Base-by-base conservation (phyloP, 768 basidiomycete species). In the Aureoboletus auriporus region DNA sequence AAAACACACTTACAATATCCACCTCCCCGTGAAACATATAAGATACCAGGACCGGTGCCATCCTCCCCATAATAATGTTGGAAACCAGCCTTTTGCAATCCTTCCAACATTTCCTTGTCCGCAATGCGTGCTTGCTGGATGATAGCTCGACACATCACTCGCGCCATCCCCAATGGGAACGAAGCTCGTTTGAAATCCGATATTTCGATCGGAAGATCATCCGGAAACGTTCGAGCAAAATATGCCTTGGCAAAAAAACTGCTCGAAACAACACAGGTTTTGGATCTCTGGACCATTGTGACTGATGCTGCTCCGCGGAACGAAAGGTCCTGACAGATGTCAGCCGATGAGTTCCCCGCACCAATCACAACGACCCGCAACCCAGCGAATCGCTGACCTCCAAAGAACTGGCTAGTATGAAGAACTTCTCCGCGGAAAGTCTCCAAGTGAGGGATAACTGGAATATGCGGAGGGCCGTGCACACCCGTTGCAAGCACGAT, bases 321-420 rank as follows among this genome's bases (percentile, higher is more conserved):
- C 23, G 43, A 39, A 23, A 49, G 48, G 27, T 45, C 48, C 23
- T 49, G 48, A 31, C 43, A 49, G 11, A 49, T 45, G 30, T 49
- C 48, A 33, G 48, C 43, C 4, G 48, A 49, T 14, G 16, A 34
- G n/a, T 29, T 40, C 14, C 34, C 30, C 12, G 44, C 28, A 31
- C 28, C 37, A 8, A 44, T 35, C 53, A 49, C 48, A 10, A 49
- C 29, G 28, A 39, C 26, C 46, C 65, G 57, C 39, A 70, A 47
- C n/a, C 61, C 49, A 6, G 65, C 57, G 39, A 67, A 65, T 8
- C 55, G 68, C 20, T 66, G 58, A 29, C 36, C 42, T 6, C 48
- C 43, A n/a, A 30, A n/a, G 7, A 31, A 49, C 37, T 45, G 48
- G 23, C 48, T 49, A 14, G 48, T 37, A 12, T 49, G 48, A 27